Conservation (phyloP, 164 flowering plant genomes). For the Buxus sempervirens region DNA sequence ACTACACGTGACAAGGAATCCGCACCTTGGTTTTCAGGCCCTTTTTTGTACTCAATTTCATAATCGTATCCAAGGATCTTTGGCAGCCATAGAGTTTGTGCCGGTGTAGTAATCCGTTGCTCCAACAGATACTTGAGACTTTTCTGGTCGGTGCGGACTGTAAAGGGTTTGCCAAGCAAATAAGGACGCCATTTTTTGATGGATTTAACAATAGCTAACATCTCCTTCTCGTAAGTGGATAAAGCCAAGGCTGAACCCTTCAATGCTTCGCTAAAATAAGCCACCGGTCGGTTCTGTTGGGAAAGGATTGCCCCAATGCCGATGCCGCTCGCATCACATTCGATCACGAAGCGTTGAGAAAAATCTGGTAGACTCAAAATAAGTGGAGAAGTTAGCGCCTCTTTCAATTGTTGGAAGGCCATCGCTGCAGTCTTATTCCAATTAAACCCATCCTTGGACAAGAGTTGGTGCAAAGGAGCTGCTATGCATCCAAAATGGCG, state of each 20-base stretch:
- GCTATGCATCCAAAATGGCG: constrained; percentile 4
- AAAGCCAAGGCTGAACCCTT: background rate
- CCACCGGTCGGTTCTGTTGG: constrained; percentile 7
- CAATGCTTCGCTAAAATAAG: constrained; percentile 7
- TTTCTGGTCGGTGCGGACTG: constrained; percentile 4
- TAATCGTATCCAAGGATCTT: background rate
- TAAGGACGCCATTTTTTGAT: background rate
- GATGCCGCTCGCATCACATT: constrained; percentile 10
- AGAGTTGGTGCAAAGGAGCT: constrained; percentile 2
- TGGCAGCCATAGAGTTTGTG: no score
- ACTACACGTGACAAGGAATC: constrained; percentile 6
- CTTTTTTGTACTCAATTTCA: constrained; percentile 3
- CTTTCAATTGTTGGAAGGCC: constrained; percentile 10
- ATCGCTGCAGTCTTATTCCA: constrained; percentile 5
- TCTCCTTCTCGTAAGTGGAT: constrained; percentile 1
- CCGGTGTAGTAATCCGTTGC: background rate
- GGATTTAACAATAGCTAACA: no score
- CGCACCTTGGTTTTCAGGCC: constrained; percentile 4
- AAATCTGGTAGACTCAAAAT: constrained; percentile 8
- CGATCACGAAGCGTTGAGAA: background rate
- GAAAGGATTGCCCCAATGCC: constrained; percentile 7
- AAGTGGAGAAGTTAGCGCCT: no score
- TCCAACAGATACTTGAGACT: constrained; percentile 6
- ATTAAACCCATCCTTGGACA: constrained; percentile 9
- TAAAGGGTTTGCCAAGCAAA: constrained; percentile 2